These are phyloP conservation scores for Sanghuangporus sanghuang DNA, from an alignment of 1,284 basidiomycete genomes.

Conservation along the genomic window DNA sequence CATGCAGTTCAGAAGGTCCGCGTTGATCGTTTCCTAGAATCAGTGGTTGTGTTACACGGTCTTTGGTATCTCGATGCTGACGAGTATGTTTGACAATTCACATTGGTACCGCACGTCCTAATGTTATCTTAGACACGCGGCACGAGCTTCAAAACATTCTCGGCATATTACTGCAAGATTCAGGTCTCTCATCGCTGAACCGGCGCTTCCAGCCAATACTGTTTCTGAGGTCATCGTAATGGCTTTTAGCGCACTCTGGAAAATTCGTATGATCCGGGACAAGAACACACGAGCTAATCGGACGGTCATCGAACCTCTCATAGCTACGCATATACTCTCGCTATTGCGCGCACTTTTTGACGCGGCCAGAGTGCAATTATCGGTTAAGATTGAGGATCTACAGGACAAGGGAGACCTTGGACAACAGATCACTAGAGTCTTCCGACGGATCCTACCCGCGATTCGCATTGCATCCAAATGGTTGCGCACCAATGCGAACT, in stretches of 20 bases:
- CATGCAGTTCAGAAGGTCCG: conserved; percentile 32
- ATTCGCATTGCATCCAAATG: conserved; percentile 88
- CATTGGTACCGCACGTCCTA: conserved; percentile 13
- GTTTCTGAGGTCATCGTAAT: conserved; percentile 75
- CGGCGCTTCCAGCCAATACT: conserved; percentile 69
- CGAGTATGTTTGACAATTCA: conserved; percentile 43
- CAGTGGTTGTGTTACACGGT: conserved; percentile 67
- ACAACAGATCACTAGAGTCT: conserved; percentile 78
- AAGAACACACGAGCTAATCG: conserved; percentile 27
- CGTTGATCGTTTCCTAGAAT: conserved; percentile 64
- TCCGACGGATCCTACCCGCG: conserved; percentile 83
- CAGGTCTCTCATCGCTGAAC: conserved; percentile 53
- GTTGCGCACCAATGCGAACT: conserved; percentile 76
- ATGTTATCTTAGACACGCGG: conserved; percentile 35
- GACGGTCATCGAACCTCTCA: conserved; percentile 54
- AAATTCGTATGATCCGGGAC: conserved; percentile 65
- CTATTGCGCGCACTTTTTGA: conserved; percentile 65
- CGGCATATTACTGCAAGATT: conserved; percentile 50
- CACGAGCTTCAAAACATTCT: conserved; percentile 41
- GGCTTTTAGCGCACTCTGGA: conserved; percentile 77
- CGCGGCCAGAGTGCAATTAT: conserved; percentile 55
- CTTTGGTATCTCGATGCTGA: conserved; percentile 57
- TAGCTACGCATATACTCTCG: conserved; percentile 70
- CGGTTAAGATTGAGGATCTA: conserved; percentile 38
- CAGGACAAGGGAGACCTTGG: conserved; percentile 65